Evolutionary conservation across 2,329 filamentous ascomycete genomes (phyloP), one percentile per base, ranked within the genome.

Genomic region (Magnaporthiopsis incrustans): DNA sequence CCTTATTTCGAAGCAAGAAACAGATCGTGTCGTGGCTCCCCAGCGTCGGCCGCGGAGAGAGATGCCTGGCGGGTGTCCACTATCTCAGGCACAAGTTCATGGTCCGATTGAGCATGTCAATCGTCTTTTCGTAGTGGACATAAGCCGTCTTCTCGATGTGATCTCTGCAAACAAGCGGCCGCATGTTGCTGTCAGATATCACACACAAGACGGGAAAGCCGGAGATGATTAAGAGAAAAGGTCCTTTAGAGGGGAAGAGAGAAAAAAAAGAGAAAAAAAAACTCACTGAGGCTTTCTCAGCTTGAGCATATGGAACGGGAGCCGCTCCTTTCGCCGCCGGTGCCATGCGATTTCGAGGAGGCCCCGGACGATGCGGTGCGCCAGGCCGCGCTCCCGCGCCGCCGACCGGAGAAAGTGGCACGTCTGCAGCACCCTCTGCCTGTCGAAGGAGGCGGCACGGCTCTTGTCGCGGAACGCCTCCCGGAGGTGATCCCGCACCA

Each of bases 321-420:
- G 11, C 15, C 2, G 26, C 12, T 15, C 14, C 5, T 7, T 14
- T 27, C 70, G 65, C 64, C 67, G 65, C 66, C 75, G 73, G 67
- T 78, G 75, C 67, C 76, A 79, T 67, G 74, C 72, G 65, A 84
- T 82, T 68, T 79, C 50, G 71, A 91, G 70, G 60, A 94, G 73
- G 68, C 89, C 92, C 75, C 86, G 89, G 64, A 94, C 71, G 11
- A 95, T 82, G 64, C 76, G 82, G 73, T 93, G 89, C 78, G 94
- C 91, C 38, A 92, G 69, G 0, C 89, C 90, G 64, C 76, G 83
- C 69, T 85, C 80, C 66, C 76, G 78, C 1, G 84, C 82, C 4
- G 91, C 91, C 57, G 85, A 83, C 38, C 85, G 76, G 1, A 94
- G 76, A 71, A 95, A 94, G 72, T 85, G 85, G 5, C 90, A 70